Evolutionary conservation across 805 yeast species (phyloP).

Genomic region (Wickerhamomyces chaumierensis): DNA sequence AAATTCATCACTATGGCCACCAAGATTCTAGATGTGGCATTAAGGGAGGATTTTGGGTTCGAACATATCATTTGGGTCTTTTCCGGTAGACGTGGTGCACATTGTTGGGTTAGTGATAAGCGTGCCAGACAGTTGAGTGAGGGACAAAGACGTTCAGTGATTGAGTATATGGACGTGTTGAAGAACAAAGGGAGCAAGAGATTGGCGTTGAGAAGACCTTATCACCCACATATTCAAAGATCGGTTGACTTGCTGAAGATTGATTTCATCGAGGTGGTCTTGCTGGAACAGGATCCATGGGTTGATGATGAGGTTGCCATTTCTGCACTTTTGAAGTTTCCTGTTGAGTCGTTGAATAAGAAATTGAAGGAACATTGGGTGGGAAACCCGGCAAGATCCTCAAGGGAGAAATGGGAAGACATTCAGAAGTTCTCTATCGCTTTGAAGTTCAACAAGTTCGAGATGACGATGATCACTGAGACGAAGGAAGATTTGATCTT

Average conservation of each 20-base stretch:
- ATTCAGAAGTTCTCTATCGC: slow-evolving; percentile 40
- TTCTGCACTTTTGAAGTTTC: slow-evolving; percentile 44
- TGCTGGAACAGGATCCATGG: slow-evolving; percentile 89
- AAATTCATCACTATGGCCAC: slow-evolving; percentile 79
- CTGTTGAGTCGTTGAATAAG: slow-evolving; percentile 44
- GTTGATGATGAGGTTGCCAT: slow-evolving; percentile 38
- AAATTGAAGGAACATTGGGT: slow-evolving; percentile 53
- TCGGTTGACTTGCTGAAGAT: slow-evolving; percentile 57
- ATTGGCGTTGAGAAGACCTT: slow-evolving; percentile 58
- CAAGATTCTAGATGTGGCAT: slow-evolving; percentile 56
- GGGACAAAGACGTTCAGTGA: slow-evolving; percentile 59
- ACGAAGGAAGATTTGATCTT: slow-evolving; percentile 76
- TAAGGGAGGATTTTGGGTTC: slow-evolving; percentile 85
- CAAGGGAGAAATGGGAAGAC: slow-evolving; percentile 70
- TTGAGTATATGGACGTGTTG: slow-evolving; percentile 74
- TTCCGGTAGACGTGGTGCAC: slow-evolving; percentile 98
- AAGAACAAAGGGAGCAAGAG: slow-evolving; percentile 39
- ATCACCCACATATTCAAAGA: slow-evolving; percentile 79
- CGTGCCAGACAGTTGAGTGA: slow-evolving; percentile 73
- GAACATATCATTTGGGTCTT: slow-evolving; percentile 85
- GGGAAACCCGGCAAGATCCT: slow-evolving; percentile 35
- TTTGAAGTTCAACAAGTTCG: slow-evolving; percentile 25
- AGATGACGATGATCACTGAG: slow-evolving; percentile 42
- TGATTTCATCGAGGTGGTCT: slow-evolving; percentile 51
- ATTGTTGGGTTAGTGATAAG: slow-evolving; percentile 92